Evolutionary conservation across 306 rosid genomes (phyloP).

Genomic region (Geum urbanum): DNA sequence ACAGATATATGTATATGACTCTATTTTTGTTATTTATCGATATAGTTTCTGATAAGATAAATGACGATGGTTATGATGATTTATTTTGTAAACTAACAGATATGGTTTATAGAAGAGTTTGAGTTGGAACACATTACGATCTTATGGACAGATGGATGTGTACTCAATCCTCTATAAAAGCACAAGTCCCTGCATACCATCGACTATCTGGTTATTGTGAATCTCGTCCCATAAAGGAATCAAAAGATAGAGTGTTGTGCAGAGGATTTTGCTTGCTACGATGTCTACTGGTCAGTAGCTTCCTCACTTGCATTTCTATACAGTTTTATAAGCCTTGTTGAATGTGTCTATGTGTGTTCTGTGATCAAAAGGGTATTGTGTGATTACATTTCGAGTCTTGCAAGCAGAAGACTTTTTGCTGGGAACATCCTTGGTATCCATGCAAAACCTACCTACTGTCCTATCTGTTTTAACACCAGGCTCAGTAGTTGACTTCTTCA

Average conservation of each 20-base stretch:
- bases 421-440: conserved; percentile 24
- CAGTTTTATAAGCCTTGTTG: too few species aligned
- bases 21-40: not conserved
- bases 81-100: not conserved
- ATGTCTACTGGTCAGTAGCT: too few species aligned
- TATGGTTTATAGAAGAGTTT: not conserved
- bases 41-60: not conserved
- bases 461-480: conserved; percentile 31
- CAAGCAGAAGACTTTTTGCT: conserved; percentile 13
- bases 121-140: not conserved
- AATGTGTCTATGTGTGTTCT: too few species aligned
- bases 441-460: conserved; percentile 13
- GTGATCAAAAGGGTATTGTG: too few species aligned
- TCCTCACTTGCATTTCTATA: too few species aligned
- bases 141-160: not conserved
- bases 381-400: too few species aligned
- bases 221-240: not conserved
- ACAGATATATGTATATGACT: too few species aligned
- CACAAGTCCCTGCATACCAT: not conserved
- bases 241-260: not conserved
- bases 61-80: not conserved
- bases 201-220: too few species aligned
- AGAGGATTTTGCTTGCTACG: not conserved
- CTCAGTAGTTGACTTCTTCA: conserved; percentile 13
- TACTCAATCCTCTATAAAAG: not conserved